Conservation (phyloP, 1,284 basidiomycete species). For the Trametes sp. region DNA sequence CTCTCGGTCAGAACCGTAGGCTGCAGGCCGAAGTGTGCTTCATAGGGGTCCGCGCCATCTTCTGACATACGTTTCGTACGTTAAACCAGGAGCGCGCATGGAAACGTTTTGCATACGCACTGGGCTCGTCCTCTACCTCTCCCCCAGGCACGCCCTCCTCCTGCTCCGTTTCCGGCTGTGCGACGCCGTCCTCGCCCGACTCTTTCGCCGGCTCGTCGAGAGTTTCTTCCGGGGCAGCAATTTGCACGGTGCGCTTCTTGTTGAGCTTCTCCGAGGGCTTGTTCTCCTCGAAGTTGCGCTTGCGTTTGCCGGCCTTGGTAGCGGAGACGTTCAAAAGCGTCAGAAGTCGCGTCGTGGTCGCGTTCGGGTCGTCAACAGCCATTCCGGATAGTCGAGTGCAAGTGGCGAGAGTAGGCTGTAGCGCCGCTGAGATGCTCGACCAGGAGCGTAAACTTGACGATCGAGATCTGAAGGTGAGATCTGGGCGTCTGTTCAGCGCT, state of each 20-base stretch:
- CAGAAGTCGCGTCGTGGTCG: slow-evolving; percentile 82
- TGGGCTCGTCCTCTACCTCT: slow-evolving; percentile 34
- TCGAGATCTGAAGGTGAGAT: slow-evolving; percentile 5
- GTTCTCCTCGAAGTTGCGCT: slow-evolving; percentile 53
- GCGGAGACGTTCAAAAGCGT: slow-evolving; percentile 96
- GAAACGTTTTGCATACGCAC: slow-evolving; percentile 5
- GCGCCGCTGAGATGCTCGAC: neutral
- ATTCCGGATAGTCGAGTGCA: slow-evolving; percentile 19
- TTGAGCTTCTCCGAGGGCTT: slow-evolving; percentile 67
- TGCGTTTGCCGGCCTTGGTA: slow-evolving; percentile 67
- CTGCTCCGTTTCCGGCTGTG: slow-evolving; percentile 32
- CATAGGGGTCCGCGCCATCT: slow-evolving; percentile 55
- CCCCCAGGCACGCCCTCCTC: slow-evolving; percentile 25
- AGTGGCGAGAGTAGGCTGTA: neutral
- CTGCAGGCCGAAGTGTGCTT: slow-evolving; percentile 70
- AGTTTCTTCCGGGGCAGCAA: slow-evolving; percentile 28
- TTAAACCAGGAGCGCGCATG: neutral
- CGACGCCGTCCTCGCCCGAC: slow-evolving; percentile 15
- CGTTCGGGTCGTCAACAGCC: slow-evolving; percentile 48
- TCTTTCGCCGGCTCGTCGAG: slow-evolving; percentile 25
- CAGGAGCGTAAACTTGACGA: neutral
- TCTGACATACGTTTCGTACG: neutral
- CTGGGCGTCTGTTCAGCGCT: neutral
- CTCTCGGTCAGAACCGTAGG: slow-evolving; percentile 55
- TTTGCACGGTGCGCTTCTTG: slow-evolving; percentile 52